These are phyloP conservation scores for Gymnopilus dilepis DNA, from an alignment of 768 basidiomycete species.

Conservation along the genomic window DNA sequence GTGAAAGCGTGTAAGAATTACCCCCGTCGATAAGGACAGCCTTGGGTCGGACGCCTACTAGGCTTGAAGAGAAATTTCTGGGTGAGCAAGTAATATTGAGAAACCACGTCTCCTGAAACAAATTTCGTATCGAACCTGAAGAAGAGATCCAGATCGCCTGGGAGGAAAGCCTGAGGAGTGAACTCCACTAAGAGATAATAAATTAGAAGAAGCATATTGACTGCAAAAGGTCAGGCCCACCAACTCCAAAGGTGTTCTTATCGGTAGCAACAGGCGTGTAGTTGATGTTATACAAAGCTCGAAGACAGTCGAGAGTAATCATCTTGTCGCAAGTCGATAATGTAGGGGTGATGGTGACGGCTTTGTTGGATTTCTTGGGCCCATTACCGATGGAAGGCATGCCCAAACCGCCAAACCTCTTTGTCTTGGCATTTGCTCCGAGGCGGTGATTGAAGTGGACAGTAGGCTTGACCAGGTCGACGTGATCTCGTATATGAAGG, in stretches of 20 bases:
- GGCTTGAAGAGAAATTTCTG: constrained; percentile 43
- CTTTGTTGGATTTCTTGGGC: constrained; percentile 26
- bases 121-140: constrained; percentile 29
- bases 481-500: constrained; percentile 40
- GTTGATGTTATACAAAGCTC: constrained; percentile 44
- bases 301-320: constrained; percentile 45
- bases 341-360: constrained; percentile 24
- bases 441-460: constrained; percentile 43
- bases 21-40: constrained; percentile 42
- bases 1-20: constrained; percentile 8
- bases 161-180: constrained; percentile 53
- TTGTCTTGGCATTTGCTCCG: constrained; percentile 23
- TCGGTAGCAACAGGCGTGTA: constrained; percentile 36
- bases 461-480: constrained; percentile 48
- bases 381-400: constrained; percentile 22
- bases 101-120: neutral
- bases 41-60: constrained; percentile 42
- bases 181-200: constrained; percentile 46
- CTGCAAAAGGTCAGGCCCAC: constrained; percentile 20
- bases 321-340: constrained; percentile 34
- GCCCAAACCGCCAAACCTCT: constrained; percentile 24
- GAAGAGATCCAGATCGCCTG: constrained; percentile 53
- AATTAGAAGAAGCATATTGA: neutral
- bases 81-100: neutral
- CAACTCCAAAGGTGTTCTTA: constrained; percentile 46